These are phyloP conservation scores for Orbilia quercus DNA, from an alignment of 2,329 filamentous ascomycete genomes.

Conservation along the genomic window DNA sequence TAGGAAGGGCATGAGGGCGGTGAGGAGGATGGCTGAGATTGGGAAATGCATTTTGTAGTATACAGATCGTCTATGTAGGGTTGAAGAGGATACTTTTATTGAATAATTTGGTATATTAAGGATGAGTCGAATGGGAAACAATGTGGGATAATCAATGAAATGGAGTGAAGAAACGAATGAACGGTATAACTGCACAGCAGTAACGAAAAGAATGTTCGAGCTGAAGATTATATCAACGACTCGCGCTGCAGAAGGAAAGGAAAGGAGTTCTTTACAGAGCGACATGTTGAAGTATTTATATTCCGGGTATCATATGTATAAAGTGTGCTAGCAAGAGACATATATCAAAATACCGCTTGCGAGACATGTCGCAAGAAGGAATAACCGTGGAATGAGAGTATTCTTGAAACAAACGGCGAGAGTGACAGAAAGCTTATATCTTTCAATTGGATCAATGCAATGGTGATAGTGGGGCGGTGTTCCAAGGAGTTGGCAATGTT, in stretches of 20 bases:
- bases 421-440: constrained; percentile 29
- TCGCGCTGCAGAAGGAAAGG: constrained; percentile 39
- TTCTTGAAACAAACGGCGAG: constrained; percentile 17
- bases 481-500: constrained; percentile 37
- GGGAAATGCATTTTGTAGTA: constrained; percentile 42
- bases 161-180: constrained; percentile 27
- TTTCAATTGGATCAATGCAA: not conserved
- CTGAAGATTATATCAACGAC: constrained; percentile 33
- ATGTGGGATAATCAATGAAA: not conserved
- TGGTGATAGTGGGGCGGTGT: constrained; percentile 23
- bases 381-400: constrained; percentile 14
- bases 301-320: not conserved
- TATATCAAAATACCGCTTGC: constrained; percentile 19
- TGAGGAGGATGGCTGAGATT: constrained; percentile 15
- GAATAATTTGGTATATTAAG: too few species aligned
- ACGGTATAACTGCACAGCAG: constrained; percentile 38
- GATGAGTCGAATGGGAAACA: not conserved
- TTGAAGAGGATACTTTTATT: too few species aligned
- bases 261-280: not conserved
- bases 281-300: constrained; percentile 27
- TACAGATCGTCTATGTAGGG: too few species aligned
- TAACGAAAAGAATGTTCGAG: constrained; percentile 23
- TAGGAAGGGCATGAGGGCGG: constrained; percentile 35
- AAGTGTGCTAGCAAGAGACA: not conserved
- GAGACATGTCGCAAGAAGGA: constrained; percentile 27